A percentile compares a stretch with the other conserved stretches of the same genome.
Conservation (phyloP, 306 rosid genomes). For the Lathyrus oleraceus region DNA sequence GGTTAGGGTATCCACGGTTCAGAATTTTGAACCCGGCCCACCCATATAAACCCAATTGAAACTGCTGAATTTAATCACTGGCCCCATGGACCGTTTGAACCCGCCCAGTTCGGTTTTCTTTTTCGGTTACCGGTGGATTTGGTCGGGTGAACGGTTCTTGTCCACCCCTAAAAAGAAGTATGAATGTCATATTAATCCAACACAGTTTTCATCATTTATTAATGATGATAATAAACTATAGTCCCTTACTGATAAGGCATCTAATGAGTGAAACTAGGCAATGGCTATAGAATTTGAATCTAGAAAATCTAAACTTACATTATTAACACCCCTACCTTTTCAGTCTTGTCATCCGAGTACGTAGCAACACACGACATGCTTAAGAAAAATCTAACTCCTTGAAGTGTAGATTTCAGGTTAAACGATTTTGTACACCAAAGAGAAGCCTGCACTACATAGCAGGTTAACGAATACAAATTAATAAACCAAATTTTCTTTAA, state of each 20-base stretch:
- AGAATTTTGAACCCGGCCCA: no score
- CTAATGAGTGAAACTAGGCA: slow-evolving; percentile 2
- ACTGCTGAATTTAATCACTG: no score
- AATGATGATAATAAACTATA: neutral
- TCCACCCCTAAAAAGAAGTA: no score
- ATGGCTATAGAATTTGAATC: slow-evolving; percentile 4
- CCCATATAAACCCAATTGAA: no score
- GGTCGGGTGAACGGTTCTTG: no score
- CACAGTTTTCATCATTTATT: neutral
- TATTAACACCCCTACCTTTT: slow-evolving; percentile 77
- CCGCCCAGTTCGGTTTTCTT: no score
- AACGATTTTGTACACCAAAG: slow-evolving; percentile 76
- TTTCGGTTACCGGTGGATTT: no score
- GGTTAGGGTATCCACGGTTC: no score
- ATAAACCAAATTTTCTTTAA: slow-evolving; percentile 24
- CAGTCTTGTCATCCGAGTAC: slow-evolving; percentile 82
- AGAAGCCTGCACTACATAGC: slow-evolving; percentile 58
- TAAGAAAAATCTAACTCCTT: slow-evolving; percentile 73
- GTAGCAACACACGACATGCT: slow-evolving; percentile 65
- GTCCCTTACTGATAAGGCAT: neutral
- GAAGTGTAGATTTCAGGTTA: slow-evolving; percentile 55
- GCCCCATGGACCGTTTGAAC: no score
- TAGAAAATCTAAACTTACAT: slow-evolving; percentile 52
- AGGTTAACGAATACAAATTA: slow-evolving; percentile 1
- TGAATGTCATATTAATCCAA: slow-evolving; percentile 9